Evolutionary conservation across 2,329 filamentous ascomycete species (phyloP).

Genomic region (Trichoderma atrobrunneum): DNA sequence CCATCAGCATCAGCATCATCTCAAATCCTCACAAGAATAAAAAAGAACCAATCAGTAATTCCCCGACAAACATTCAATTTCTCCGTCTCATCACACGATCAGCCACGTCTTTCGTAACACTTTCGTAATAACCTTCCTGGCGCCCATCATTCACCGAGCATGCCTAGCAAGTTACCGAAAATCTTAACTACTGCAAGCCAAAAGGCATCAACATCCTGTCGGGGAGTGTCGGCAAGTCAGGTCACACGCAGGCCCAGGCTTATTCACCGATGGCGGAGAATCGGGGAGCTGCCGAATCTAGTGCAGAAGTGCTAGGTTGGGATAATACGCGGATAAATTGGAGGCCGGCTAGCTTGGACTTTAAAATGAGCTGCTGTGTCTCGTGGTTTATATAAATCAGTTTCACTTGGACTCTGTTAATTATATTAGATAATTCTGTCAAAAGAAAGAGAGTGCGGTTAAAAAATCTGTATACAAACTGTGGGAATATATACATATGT

Average conservation of each 20-base stretch:
- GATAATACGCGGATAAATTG: conserved; percentile 1
- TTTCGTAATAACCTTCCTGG: not conserved
- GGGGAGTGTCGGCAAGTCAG: not conserved
- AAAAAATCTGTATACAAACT: not conserved
- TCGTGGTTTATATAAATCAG: not conserved
- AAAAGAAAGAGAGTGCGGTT: not conserved
- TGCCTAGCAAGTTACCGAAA: not conserved
- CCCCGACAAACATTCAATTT: not conserved
- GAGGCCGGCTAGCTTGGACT: not conserved
- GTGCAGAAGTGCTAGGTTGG: not conserved
- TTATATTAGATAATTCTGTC: not conserved
- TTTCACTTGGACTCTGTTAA: not conserved
- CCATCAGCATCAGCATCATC: not conserved
- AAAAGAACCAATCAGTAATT: not conserved
- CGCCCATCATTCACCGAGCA: not conserved
- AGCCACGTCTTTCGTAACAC: not conserved
- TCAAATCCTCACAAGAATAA: not conserved
- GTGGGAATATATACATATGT: not conserved
- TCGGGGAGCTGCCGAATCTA: not conserved
- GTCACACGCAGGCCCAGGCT: not conserved
- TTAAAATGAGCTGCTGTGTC: not conserved
- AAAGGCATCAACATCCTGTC: not conserved
- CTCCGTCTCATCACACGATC: not conserved
- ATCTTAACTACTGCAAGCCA: not conserved
- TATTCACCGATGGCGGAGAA: not conserved